These are phyloP conservation scores for Theileria parva DNA, from an alignment of 169 alveolate species.

Conservation along the genomic window DNA sequence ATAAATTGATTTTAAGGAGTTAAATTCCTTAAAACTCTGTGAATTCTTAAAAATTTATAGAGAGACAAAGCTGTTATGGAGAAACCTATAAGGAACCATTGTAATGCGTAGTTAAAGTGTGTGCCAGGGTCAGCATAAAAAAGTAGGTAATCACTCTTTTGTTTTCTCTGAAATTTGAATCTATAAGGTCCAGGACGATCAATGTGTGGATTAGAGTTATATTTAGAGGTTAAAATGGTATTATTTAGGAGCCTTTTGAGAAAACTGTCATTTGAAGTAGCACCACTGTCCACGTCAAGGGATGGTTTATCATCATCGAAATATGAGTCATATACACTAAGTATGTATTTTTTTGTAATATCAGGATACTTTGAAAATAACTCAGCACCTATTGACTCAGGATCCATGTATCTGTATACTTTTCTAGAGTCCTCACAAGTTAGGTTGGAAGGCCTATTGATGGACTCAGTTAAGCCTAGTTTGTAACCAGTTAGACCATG, in stretches of 20 bases:
- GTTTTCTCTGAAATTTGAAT: conserved; percentile 68
- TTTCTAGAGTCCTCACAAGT: conserved; percentile 45
- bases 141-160: conserved; percentile 79
- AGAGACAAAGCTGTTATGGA: conserved; percentile 67
- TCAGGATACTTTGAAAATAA: conserved; percentile 60
- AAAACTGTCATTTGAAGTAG: neutral
- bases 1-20: neutral
- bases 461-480: neutral
- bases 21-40: conserved; percentile 16
- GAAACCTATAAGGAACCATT: conserved; percentile 82
- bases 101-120: conserved; percentile 87
- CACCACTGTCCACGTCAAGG: conserved; percentile 13
- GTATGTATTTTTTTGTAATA: conserved; percentile 59
- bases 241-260: conserved; percentile 3
- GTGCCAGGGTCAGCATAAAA: conserved; percentile 88
- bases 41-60: conserved; percentile 59
- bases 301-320: conserved; percentile 74
- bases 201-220: neutral
- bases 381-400: conserved; percentile 68
- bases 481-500: neutral
- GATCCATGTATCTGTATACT: conserved; percentile 72
- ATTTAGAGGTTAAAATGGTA: neutral
- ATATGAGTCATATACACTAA: conserved; percentile 78
- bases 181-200: conserved; percentile 35
- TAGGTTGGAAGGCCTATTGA: conserved; percentile 50